phyloP scores from a whole-genome alignment of 2,329 filamentous ascomycete genomes.

The Phaeophleospora eucalypticola region DNA sequence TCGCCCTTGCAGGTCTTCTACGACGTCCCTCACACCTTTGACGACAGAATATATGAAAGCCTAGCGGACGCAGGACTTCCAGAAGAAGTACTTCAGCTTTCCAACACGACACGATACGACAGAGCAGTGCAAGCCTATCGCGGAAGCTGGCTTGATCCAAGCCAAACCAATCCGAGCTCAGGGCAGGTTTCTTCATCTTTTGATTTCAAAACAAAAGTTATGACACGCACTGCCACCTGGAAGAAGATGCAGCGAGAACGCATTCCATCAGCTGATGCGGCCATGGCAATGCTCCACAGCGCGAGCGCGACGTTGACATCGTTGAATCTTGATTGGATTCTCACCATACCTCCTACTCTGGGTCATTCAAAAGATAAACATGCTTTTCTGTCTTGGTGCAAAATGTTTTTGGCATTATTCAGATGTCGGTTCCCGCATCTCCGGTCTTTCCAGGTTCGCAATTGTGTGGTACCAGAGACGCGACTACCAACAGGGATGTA shows the following conservation, averaged over 20 bases:
- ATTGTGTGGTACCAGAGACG: constrained; percentile 38
- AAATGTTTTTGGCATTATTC: constrained; percentile 32
- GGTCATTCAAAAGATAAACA: constrained; percentile 1
- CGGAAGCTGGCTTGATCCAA: constrained; percentile 15
- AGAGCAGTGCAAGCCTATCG: constrained; percentile 19
- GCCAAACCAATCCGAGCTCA: neutral
- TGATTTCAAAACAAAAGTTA: neutral
- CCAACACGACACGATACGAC: neutral
- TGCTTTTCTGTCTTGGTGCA: constrained; percentile 14
- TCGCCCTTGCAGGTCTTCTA: constrained; percentile 8
- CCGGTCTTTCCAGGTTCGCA: constrained; percentile 44
- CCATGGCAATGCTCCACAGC: constrained; percentile 17
- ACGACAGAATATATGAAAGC: constrained; percentile 21
- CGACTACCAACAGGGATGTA: constrained; percentile 36
- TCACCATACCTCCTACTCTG: constrained; percentile 13
- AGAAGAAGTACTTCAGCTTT: neutral
- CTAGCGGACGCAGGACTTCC: constrained; percentile 3
- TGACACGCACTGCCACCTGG: constrained; percentile 3
- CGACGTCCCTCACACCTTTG: constrained; percentile 9
- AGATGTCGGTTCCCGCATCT: constrained; percentile 41
- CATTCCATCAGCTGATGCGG: constrained; percentile 20
- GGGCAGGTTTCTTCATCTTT: neutral
- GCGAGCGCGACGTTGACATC: constrained; percentile 29
- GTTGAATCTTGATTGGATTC: constrained; percentile 36
- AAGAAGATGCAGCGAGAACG: constrained; percentile 20